A percentile compares a stretch with the other conserved stretches of the same genome.
phyloP scores from a whole-genome alignment of 345 rosid species.

The Eucalyptus dawsonii region DNA sequence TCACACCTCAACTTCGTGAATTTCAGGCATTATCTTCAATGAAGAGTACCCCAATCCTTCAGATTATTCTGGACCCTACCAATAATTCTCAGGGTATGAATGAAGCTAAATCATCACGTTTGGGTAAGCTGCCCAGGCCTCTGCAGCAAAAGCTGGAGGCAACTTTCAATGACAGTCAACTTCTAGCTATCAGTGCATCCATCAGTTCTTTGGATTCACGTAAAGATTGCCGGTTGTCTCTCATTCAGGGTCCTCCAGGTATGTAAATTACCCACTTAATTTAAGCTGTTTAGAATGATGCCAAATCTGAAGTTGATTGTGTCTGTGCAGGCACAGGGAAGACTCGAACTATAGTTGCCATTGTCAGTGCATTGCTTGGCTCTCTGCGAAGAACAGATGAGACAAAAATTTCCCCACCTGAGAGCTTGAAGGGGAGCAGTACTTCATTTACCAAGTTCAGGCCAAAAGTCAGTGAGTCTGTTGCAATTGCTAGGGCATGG shows the following conservation, averaged over 20 bases:
- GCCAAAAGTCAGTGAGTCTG: constrained; percentile 47
- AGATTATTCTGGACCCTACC: constrained; percentile 61
- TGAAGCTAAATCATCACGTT: constrained; percentile 22
- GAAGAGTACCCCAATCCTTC: constrained; percentile 60
- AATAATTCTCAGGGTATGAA: constrained; percentile 12
- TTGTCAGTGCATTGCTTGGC: constrained; percentile 82
- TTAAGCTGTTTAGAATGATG: neutral
- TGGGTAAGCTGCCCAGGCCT: constrained; percentile 47
- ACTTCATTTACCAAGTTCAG: constrained; percentile 23
- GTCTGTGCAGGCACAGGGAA: constrained; percentile 72
- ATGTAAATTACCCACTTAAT: neutral
- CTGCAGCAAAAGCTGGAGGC: constrained; percentile 52
- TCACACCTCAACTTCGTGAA: constrained; percentile 88
- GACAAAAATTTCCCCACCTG: constrained; percentile 7
- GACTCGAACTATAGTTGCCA: constrained; percentile 91
- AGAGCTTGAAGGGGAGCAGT: constrained; percentile 23
- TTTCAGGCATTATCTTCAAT: constrained; percentile 83
- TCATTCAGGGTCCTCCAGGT: constrained; percentile 99
- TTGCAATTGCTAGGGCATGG: constrained; percentile 85
- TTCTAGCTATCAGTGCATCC: constrained; percentile 67
- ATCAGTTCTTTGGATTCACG: constrained; percentile 31
- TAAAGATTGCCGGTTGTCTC: constrained; percentile 64
- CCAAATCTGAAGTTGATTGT: neutral
- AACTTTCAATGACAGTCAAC: constrained; percentile 82
- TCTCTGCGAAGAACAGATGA: constrained; percentile 20